phyloP scores from a whole-genome alignment of 2,329 filamentous ascomycete genomes.

The Corinectria fuckeliana region DNA sequence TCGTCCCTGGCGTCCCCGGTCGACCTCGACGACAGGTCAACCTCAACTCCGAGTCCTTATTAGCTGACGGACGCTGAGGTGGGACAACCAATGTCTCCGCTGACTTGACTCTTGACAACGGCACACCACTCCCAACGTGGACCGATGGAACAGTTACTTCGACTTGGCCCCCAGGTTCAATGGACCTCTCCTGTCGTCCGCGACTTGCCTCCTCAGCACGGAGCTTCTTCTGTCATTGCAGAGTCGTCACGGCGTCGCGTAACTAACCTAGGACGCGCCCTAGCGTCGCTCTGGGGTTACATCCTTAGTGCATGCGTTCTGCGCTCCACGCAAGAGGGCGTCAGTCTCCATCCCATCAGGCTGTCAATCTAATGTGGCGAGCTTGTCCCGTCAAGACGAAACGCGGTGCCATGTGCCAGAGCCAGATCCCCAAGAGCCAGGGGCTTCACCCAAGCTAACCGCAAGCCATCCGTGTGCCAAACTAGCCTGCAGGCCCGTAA shows the following conservation, averaged over 20 bases:
- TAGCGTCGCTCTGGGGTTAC: background rate
- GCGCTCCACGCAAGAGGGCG: slow-evolving; percentile 9
- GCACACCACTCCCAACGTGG: slow-evolving; percentile 8
- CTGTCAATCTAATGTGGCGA: slow-evolving; percentile 27
- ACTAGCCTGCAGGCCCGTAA: slow-evolving; percentile 26
- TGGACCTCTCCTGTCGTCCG: background rate
- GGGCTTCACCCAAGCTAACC: slow-evolving; percentile 30
- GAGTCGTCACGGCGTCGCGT: slow-evolving; percentile 1
- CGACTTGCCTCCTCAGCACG: background rate
- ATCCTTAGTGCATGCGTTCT: background rate
- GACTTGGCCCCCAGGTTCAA: background rate
- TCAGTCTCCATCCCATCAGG: background rate
- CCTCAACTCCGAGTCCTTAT: slow-evolving; percentile 17
- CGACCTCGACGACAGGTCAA: background rate
- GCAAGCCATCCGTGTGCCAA: slow-evolving; percentile 40
- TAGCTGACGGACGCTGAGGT: slow-evolving; percentile 16
- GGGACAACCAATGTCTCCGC: slow-evolving; percentile 28
- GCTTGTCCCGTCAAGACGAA: slow-evolving; percentile 22
- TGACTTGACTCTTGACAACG: slow-evolving; percentile 23
- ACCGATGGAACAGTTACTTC: slow-evolving; percentile 10
- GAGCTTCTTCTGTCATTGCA: background rate
- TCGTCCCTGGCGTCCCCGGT: slow-evolving; percentile 3
- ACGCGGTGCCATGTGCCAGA: slow-evolving; percentile 33
- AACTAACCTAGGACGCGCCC: background rate
- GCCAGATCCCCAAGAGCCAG: slow-evolving; percentile 29